Evolutionary conservation across 2,329 filamentous ascomycete species (phyloP).

Genomic region (Hypoxylon sp.): DNA sequence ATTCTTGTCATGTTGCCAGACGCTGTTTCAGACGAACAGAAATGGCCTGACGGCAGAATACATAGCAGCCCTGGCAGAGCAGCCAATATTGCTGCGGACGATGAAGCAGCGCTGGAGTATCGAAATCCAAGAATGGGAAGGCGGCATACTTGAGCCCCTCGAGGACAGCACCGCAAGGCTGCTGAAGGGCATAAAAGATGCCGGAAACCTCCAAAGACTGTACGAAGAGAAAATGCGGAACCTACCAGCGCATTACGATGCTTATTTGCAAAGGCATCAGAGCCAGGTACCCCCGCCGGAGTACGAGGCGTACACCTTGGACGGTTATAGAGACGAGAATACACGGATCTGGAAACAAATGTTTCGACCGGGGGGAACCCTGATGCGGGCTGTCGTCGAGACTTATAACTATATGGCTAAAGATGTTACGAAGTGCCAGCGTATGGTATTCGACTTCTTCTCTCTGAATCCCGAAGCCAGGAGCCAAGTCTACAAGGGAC

Average conservation of each 20-base stretch:
- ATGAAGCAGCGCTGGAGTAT: slow-evolving; percentile 12
- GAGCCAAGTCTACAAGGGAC: neutral
- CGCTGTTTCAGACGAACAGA: slow-evolving; percentile 10
- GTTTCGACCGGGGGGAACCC: slow-evolving; percentile 32
- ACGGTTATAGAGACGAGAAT: neutral
- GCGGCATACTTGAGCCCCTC: slow-evolving; percentile 4
- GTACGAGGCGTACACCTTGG: too few relatives aligned
- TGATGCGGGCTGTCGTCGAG: slow-evolving; percentile 29
- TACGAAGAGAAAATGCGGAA: neutral
- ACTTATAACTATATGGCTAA: slow-evolving; percentile 17
- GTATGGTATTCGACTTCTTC: slow-evolving; percentile 42
- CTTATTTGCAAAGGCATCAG: too few relatives aligned
- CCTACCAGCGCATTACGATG: neutral
- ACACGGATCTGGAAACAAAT: neutral
- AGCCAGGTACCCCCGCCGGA: too few relatives aligned
- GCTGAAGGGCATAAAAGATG: neutral
- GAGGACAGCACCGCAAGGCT: neutral
- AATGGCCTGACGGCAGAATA: slow-evolving; percentile 30
- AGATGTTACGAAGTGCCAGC: slow-evolving; percentile 40
- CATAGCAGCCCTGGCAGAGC: neutral
- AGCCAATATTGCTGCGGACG: neutral
- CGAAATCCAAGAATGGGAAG: slow-evolving; percentile 4
- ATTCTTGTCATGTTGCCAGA: slow-evolving; percentile 27
- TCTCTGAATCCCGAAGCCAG: neutral
- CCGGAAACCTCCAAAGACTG: too few relatives aligned